Conservation (phyloP, 108 stramenopile species). For the Discostella pseudostelligera region DNA sequence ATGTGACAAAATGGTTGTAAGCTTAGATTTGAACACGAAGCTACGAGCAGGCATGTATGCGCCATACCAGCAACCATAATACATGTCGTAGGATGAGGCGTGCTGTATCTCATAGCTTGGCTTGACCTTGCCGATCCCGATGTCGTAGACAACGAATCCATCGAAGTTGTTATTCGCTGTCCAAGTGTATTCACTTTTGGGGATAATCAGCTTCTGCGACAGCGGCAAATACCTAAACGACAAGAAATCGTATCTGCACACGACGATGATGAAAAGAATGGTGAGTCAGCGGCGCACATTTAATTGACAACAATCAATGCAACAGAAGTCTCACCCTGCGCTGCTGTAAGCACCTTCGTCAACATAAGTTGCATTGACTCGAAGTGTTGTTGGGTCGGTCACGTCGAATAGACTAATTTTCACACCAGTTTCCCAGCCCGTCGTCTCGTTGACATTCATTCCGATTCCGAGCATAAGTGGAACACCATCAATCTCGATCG, state of each 20-base stretch:
- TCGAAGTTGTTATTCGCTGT: slow-evolving; percentile 39
- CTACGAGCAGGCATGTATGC: slow-evolving; percentile 41
- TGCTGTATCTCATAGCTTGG: slow-evolving; percentile 39
- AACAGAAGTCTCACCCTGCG: slow-evolving; percentile 6
- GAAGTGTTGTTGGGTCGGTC: slow-evolving; percentile 33
- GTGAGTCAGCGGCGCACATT: not conserved
- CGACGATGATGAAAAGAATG: not conserved
- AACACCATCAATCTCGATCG: slow-evolving; percentile 33
- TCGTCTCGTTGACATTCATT: slow-evolving; percentile 30
- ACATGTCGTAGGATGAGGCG: slow-evolving; percentile 30
- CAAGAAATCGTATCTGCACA: slow-evolving; percentile 25
- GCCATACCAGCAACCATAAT: slow-evolving; percentile 44
- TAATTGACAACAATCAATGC: not conserved
- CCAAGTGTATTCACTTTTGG: slow-evolving; percentile 34
- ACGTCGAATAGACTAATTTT: slow-evolving; percentile 47
- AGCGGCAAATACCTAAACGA: slow-evolving; percentile 44
- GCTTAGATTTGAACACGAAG: slow-evolving; percentile 36
- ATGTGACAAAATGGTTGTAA: slow-evolving; percentile 42
- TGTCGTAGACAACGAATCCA: slow-evolving; percentile 48
- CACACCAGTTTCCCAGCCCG: slow-evolving; percentile 19
- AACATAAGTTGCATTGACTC: slow-evolving; percentile 24
- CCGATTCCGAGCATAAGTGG: slow-evolving; percentile 43
- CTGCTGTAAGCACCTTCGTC: slow-evolving; percentile 39
- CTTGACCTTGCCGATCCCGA: slow-evolving; percentile 20
- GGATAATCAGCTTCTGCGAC: slow-evolving; percentile 44